phyloP scores from a whole-genome alignment of 176 grass and related monocot species.

The Aechmea fasciata region DNA sequence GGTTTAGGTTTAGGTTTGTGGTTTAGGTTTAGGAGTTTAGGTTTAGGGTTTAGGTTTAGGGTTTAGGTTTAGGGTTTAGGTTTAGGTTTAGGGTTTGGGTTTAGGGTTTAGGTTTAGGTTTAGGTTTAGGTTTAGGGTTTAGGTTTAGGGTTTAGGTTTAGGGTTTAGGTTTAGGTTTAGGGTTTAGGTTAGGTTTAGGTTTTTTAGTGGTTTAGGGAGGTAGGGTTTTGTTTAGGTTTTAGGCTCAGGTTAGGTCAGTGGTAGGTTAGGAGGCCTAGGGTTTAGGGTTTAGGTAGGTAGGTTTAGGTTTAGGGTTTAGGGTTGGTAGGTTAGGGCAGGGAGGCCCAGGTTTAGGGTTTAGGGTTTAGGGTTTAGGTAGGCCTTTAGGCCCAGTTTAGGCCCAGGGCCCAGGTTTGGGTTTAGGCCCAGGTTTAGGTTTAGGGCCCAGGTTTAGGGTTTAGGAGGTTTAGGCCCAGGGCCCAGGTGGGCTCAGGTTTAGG shows the following conservation, averaged over 20 bases:
- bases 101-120: constrained; percentile 11
- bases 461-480: background rate
- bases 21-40: too few species aligned
- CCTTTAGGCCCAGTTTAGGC: background rate
- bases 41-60: constrained; percentile 2
- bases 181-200: constrained; percentile 8
- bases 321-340: background rate
- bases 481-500: background rate
- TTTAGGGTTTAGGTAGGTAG: constrained; percentile 12
- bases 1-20: background rate
- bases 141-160: constrained; percentile 17
- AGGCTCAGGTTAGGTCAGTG: constrained; percentile 1
- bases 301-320: background rate
- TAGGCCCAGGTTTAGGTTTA: background rate
- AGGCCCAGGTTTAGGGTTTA: constrained; percentile 6
- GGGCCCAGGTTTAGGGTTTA: constrained; percentile 3
- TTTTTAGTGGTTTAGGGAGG: background rate
- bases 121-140: constrained; percentile 10
- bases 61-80: constrained; percentile 8
- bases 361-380: constrained; percentile 6
- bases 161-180: constrained; percentile 8
- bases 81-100: constrained; percentile 3
- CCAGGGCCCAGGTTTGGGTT: constrained; percentile 3
- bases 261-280: constrained; percentile 2
- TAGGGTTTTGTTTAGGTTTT: background rate